phyloP scores from a whole-genome alignment of 2,329 filamentous ascomycete genomes.

The Onygenales sp. region DNA sequence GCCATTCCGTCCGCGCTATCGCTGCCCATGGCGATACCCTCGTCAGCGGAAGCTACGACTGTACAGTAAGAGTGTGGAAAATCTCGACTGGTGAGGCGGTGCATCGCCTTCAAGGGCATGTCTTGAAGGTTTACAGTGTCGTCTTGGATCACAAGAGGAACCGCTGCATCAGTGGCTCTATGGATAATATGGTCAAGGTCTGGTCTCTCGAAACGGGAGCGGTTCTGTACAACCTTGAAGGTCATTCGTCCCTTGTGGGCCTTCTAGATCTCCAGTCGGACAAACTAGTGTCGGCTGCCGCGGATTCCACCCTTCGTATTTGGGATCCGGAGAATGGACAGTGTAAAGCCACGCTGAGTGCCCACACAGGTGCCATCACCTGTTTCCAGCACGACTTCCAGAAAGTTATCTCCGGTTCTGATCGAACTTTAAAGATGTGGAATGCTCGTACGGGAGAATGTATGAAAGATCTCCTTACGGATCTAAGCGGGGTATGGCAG shows the following conservation, averaged over 20 bases:
- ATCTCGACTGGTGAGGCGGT: constrained; percentile 88
- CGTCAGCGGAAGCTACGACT: constrained; percentile 96
- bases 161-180: constrained; percentile 93
- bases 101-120: constrained; percentile 76
- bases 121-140: constrained; percentile 92
- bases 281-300: constrained; percentile 85
- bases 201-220: constrained; percentile 86
- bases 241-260: constrained; percentile 84
- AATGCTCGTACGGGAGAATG: constrained; percentile 87
- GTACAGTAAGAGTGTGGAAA: constrained; percentile 89
- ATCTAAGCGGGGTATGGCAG: constrained; percentile 96
- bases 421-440: constrained; percentile 98
- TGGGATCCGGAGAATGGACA: constrained; percentile 93
- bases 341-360: constrained; percentile 81
- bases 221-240: constrained; percentile 81
- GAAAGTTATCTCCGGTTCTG: constrained; percentile 93
- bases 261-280: constrained; percentile 83
- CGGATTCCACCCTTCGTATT: constrained; percentile 87
- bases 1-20: constrained; percentile 90
- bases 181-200: constrained; percentile 97
- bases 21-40: constrained; percentile 89
- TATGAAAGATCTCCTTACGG: constrained; percentile 82
- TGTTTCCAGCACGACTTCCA: constrained; percentile 97
- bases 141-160: constrained; percentile 86
- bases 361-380: constrained; percentile 93